Base-by-base conservation (phyloP, 495 filamentous ascomycete genomes). In the Neurospora sp. region DNA sequence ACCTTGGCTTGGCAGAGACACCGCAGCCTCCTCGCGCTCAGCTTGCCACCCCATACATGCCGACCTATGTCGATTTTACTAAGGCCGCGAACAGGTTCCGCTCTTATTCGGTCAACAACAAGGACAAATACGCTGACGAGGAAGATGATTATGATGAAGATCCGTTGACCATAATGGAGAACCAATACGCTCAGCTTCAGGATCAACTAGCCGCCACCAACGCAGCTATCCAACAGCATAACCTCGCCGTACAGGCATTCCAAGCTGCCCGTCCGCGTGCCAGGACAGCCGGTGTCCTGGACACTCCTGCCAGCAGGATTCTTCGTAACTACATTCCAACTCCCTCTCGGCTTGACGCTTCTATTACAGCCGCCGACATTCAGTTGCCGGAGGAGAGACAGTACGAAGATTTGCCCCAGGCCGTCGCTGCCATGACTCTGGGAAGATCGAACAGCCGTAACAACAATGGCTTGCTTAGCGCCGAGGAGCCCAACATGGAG, bases 61-160 rank as follows among this genome's bases (percentile, higher is more conserved):
- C 92, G 69, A 92, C 92, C 73, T 84, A 96, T 77, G 89, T 89
- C 69, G 86, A 88, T 71, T 89, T 93, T 77, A 90, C 89, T 75
- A 93, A 91, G 81, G 93, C 90, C 74, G 87, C 92, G 71, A 98
- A 92, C 81, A 88, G 96, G 66, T 94, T 98, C 82, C 90, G 96
- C 20, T 99, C 96, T 39, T 98, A 97, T 80, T 99, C 96, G 27
- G 96, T 99, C 69, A 98, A 99, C 81, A 96, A 96, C 48, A 98
- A 96, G 81, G 96, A 98, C 80, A 97, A 96, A 82, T 98, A 98
- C 78, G 96, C 92, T 0, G 94, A 97, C 72, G 94, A 97, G 74
- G 95, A 98, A 35, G 93, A 94, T 48, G 90, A 93, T 73, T 92
- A 90, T 70, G 91, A 92, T 69, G 90, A 91, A 14, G 89, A 93